Conservation (phyloP, 2,329 filamentous ascomycete genomes). For the Huntiella bhutanensis region DNA sequence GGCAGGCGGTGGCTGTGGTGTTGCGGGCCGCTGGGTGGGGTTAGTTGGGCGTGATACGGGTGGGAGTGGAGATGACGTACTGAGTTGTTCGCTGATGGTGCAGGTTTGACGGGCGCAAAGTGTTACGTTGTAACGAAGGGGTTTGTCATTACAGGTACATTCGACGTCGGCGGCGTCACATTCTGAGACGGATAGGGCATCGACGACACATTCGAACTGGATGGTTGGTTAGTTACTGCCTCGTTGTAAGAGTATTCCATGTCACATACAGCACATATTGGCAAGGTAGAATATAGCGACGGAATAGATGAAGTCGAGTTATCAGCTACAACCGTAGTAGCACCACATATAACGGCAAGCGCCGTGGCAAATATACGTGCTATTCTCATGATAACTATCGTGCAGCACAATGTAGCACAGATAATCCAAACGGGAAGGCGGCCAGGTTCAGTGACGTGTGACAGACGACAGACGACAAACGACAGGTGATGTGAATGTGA, state of each 20-base stretch:
- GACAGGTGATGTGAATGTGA: neutral
- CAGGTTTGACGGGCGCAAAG: conserved; percentile 17
- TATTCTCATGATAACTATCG: neutral
- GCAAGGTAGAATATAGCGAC: conserved; percentile 12
- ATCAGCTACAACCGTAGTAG: neutral
- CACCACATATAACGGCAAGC: neutral
- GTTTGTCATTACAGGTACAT: conserved; percentile 18
- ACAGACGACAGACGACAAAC: neutral
- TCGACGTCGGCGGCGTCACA: conserved; percentile 16
- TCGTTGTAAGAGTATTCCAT: neutral
- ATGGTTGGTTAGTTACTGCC: neutral
- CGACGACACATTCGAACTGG: conserved; percentile 16
- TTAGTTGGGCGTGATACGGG: neutral
- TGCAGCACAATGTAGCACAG: neutral
- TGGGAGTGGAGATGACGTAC: conserved; percentile 3
- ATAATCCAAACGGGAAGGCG: neutral
- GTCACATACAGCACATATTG: conserved; percentile 18
- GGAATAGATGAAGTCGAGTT: conserved; percentile 1
- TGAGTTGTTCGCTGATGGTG: neutral
- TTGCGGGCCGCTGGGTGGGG: conserved; percentile 11
- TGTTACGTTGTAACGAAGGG: conserved; percentile 15
- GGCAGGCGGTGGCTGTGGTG: conserved; percentile 16
- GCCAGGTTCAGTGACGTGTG: neutral
- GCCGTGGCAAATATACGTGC: neutral
- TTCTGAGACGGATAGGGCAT: conserved; percentile 14